Evolutionary conservation across 805 yeast species (phyloP).

Genomic region (Starmerella cellae): DNA sequence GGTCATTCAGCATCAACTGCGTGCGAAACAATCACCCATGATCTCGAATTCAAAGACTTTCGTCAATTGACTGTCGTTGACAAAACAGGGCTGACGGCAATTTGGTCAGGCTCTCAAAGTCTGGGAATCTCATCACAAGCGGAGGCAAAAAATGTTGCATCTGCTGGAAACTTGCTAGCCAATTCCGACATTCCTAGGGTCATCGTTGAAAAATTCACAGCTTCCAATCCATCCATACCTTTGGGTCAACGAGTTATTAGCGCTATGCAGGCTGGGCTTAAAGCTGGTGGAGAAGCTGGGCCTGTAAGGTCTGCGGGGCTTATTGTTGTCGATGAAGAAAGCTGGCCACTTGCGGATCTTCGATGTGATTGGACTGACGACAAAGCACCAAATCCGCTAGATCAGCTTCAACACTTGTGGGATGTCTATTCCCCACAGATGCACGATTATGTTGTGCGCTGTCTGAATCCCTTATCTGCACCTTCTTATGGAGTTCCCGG

Average conservation of each 20-base stretch:
- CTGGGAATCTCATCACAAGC: conserved; percentile 12
- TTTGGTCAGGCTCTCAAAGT: conserved; percentile 15
- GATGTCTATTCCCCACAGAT: conserved; percentile 15
- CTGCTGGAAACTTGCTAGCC: conserved; percentile 16
- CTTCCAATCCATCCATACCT: conserved; percentile 3
- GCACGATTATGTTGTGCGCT: conserved; percentile 14
- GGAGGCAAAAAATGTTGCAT: conserved; percentile 7
- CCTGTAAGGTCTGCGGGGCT: conserved; percentile 16
- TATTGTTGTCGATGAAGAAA: conserved; percentile 10
- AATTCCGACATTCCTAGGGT: conserved; percentile 8
- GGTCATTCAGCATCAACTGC: conserved; percentile 12
- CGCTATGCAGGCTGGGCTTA: conserved; percentile 17
- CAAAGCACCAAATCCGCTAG: conserved; percentile 8
- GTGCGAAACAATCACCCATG: conserved; percentile 1
- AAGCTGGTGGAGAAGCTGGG: conserved; percentile 19
- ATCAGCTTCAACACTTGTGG: conserved; percentile 12
- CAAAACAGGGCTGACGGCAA: conserved; percentile 9
- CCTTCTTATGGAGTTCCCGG: conserved; percentile 19
- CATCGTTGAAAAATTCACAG: conserved; percentile 10
- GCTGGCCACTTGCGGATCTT: conserved; percentile 16
- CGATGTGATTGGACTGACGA: conserved; percentile 16
- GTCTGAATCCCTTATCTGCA: conserved; percentile 13
- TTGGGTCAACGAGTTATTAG: conserved; percentile 13
- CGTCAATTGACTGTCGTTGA: conserved; percentile 16
- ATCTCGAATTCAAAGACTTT: conserved; percentile 4